Conservation (phyloP, 768 basidiomycete genomes). For the Piloderma croceum region DNA sequence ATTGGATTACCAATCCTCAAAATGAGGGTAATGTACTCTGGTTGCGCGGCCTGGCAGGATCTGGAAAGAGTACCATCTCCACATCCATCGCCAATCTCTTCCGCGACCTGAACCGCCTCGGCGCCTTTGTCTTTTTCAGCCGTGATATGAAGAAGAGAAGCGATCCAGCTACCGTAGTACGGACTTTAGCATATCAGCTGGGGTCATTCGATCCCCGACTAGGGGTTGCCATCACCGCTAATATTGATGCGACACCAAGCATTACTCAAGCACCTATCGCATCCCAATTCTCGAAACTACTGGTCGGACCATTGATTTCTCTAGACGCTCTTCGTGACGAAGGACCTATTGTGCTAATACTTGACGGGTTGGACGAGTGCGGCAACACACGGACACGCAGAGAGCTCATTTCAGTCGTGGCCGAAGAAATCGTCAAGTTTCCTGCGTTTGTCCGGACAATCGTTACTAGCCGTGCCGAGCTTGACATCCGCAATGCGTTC, state of each 20-base stretch:
- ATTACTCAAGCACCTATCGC: background rate
- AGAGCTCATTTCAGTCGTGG: slow-evolving; percentile 22
- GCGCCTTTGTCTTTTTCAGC: slow-evolving; percentile 31
- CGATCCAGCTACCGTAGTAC: slow-evolving; percentile 25
- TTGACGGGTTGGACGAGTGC: slow-evolving; percentile 30
- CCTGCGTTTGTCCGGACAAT: slow-evolving; percentile 26
- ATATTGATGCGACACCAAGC: slow-evolving; percentile 18
- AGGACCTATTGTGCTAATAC: slow-evolving; percentile 20
- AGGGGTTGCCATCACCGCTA: slow-evolving; percentile 19
- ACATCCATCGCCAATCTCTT: slow-evolving; percentile 31
- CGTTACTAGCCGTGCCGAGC: slow-evolving; percentile 27
- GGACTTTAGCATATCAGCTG: slow-evolving; percentile 32
- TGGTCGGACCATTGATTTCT: background rate
- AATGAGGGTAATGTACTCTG: slow-evolving; percentile 21
- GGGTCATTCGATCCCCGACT: slow-evolving; percentile 27
- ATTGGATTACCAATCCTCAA: slow-evolving; percentile 20
- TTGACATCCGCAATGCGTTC: slow-evolving; percentile 21
- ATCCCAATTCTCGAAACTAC: background rate
- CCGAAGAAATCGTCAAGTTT: slow-evolving; percentile 17
- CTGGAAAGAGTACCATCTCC: slow-evolving; percentile 31
- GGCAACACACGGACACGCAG: slow-evolving; percentile 16
- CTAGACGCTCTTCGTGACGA: slow-evolving; percentile 6
- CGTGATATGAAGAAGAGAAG: slow-evolving; percentile 24
- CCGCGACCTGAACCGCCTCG: slow-evolving; percentile 27
- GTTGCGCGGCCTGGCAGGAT: slow-evolving; percentile 28